A percentile compares a stretch with the other conserved stretches of the same genome.
Conservation (phyloP, 2,329 filamentous ascomycete genomes). For the Lecanosticta acicola region DNA sequence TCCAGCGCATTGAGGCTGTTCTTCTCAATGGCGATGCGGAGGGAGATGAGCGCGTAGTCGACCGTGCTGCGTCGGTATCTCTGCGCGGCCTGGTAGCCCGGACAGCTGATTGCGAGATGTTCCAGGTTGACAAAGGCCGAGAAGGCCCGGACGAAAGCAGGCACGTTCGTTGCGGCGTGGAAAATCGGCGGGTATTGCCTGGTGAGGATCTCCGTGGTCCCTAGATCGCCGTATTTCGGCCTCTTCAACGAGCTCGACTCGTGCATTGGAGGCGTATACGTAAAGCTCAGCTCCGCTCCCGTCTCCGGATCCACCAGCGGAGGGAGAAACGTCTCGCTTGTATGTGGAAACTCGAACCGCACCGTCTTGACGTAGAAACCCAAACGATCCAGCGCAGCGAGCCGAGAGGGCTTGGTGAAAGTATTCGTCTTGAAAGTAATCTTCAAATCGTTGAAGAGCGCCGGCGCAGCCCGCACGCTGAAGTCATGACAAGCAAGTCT, state of each 20-base stretch:
- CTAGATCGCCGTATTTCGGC: constrained; percentile 73
- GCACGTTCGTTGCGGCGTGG: constrained; percentile 81
- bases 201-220: constrained; percentile 74
- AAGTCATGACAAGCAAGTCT: constrained; percentile 65
- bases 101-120: constrained; percentile 71
- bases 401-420: constrained; percentile 67
- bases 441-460: constrained; percentile 63
- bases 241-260: constrained; percentile 52
- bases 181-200: constrained; percentile 85
- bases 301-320: constrained; percentile 74
- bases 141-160: constrained; percentile 73
- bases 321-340: constrained; percentile 71
- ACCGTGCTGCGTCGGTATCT: constrained; percentile 71
- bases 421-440: constrained; percentile 67
- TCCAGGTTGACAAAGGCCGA: constrained; percentile 62
- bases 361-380: constrained; percentile 74
- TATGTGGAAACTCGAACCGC: constrained; percentile 71
- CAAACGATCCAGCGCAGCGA: constrained; percentile 70
- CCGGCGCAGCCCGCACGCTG: constrained; percentile 62
- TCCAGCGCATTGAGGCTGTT: constrained; percentile 60
- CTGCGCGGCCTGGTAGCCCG: constrained; percentile 60
- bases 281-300: constrained; percentile 71
- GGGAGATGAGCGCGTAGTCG: constrained; percentile 81
- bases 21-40: constrained; percentile 76
- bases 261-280: constrained; percentile 68